Conservation (phyloP, 176 grass and related monocot species). For the Elymus sibiricus region DNA sequence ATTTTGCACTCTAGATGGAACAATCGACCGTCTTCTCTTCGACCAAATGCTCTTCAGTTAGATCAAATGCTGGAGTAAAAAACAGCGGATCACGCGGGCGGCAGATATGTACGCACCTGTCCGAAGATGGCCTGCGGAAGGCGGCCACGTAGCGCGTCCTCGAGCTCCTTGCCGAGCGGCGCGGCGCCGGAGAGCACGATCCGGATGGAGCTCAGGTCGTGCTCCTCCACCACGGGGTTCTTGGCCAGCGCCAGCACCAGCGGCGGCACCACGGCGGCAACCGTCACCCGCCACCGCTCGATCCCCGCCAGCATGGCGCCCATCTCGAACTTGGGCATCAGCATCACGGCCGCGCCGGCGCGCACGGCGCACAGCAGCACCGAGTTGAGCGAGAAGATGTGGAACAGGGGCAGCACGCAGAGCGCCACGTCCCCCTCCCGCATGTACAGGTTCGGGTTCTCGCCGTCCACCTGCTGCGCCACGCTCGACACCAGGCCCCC, state of each 20-base stretch:
- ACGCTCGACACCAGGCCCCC: slow-evolving; percentile 57
- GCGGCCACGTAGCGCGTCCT: slow-evolving; percentile 62
- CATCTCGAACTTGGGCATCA: slow-evolving; percentile 85
- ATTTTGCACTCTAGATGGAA: background rate
- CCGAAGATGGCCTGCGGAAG: slow-evolving; percentile 74
- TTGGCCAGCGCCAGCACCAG: slow-evolving; percentile 84
- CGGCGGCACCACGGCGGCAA: slow-evolving; percentile 78
- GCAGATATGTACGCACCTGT: slow-evolving; percentile 43
- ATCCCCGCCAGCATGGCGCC: slow-evolving; percentile 63
- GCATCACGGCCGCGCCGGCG: slow-evolving; percentile 55
- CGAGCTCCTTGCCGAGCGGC: slow-evolving; percentile 81
- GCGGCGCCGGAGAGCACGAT: slow-evolving; percentile 89
- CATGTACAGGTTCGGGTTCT: slow-evolving; percentile 85
- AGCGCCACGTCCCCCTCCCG: slow-evolving; percentile 66
- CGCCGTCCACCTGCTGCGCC: slow-evolving; percentile 93
- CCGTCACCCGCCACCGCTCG: slow-evolving; percentile 65
- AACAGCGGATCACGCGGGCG: background rate
- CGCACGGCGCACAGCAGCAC: slow-evolving; percentile 78
- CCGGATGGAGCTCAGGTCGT: slow-evolving; percentile 78
- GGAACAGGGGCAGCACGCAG: slow-evolving; percentile 90
- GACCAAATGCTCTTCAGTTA: background rate
- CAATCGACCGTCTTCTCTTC: background rate
- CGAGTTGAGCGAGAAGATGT: slow-evolving; percentile 92
- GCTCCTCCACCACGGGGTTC: slow-evolving; percentile 50
- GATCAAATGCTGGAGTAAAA: background rate